Evolutionary conservation across 768 basidiomycete genomes (phyloP), one percentile per base, ranked within the genome.

Genomic region (Suillus clintonianus): DNA sequence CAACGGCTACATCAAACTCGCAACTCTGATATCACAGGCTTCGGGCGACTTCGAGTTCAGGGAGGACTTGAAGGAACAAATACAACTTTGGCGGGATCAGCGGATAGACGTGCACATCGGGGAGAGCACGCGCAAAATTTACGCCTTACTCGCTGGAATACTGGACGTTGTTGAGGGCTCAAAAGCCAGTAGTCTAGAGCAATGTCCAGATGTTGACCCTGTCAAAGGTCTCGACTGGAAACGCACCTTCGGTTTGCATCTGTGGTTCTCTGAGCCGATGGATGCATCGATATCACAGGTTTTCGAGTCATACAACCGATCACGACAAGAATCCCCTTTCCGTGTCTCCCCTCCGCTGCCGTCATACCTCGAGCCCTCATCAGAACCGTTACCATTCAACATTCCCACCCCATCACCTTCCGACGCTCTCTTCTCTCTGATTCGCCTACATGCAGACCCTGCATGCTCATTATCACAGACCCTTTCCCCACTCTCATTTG

Each of bases 181-280:
- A 57, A 81, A 77, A 64, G 84, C 84, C 3, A 79, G 80, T 32
- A 86, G 84, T 19, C 68, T 83, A 27, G 81, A 82, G 66, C 85
- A 84, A 53, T 82, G 82, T 71, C 73, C 80, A 14, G 87, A 89
- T 61, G 71, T 93, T 32, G 79, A 86, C 61, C 80, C 97, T 5
- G 81, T 87, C 19, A 79, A 88, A 59, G 91, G 86, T 0, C 76
- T 98, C 60, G 96, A 97, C 72, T 99, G 97, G 97, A 96, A 95
- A 74, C 87, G 95, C 22, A 89, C 89, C 1, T 92, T 99, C 72
- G 97, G 94, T 3, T 78, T 98, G 50, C 89, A 89, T 65, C 78
- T 99, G 37, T 99, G 97, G 97, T 98, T 89, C 73, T 88, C 87
- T 1, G 83, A 89, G 48, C 82, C 86, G 3, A 81, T 94, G 67